Evolutionary conservation across 345 rosid genomes (phyloP).

Genomic region (Syzygium aqueum): DNA sequence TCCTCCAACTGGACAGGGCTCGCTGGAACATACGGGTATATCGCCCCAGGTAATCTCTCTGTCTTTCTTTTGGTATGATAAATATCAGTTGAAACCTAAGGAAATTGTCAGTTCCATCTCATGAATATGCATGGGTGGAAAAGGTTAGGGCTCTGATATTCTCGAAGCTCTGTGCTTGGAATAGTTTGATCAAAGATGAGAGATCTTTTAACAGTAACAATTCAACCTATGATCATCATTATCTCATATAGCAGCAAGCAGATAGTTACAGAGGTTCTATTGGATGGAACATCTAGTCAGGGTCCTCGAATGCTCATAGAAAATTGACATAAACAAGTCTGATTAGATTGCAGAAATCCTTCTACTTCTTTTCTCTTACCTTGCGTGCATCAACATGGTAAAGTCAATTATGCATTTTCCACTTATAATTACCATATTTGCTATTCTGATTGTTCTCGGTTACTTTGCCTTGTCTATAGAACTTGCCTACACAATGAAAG

Average conservation of each 20-base stretch:
- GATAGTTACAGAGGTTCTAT: background rate
- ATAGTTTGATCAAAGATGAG: background rate
- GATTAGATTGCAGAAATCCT: background rate
- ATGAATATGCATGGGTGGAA: background rate
- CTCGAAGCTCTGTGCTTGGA: background rate
- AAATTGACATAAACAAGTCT: background rate
- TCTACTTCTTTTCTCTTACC: background rate
- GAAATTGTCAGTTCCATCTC: background rate
- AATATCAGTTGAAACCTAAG: background rate
- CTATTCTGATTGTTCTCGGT: background rate
- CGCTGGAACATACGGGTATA: conserved; percentile 21
- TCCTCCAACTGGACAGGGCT: conserved; percentile 16
- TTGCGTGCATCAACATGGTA: background rate
- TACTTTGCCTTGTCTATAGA: conserved; percentile 6
- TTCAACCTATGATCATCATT: background rate
- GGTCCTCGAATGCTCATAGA: background rate
- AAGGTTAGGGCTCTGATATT: background rate
- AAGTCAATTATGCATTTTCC: background rate
- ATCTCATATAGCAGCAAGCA: background rate
- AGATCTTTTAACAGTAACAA: background rate
- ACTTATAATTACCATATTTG: background rate
- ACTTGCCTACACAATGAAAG: conserved; percentile 25
- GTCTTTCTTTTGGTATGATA: background rate
- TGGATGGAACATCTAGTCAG: background rate
- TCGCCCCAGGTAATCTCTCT: conserved; percentile 15